Evolutionary conservation across 2,329 filamentous ascomycete genomes (phyloP).

Genomic region (Alternaria consortialis): DNA sequence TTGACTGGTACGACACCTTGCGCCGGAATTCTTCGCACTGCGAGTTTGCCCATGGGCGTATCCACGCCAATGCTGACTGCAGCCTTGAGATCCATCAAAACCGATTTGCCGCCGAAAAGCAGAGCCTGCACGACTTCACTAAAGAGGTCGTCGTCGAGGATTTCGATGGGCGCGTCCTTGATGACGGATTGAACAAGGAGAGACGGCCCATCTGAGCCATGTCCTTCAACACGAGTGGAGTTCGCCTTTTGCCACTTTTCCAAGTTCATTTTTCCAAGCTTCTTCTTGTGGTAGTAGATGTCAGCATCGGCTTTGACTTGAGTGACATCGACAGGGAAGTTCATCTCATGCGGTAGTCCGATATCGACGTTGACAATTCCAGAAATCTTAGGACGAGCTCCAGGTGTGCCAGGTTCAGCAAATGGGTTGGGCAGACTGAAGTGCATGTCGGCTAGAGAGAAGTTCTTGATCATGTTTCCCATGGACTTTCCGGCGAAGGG

Average conservation of each 20-base stretch:
- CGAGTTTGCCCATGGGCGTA: constrained; percentile 82
- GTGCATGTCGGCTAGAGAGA: constrained; percentile 83
- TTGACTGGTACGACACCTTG: constrained; percentile 89
- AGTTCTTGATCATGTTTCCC: constrained; percentile 85
- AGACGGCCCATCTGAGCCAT: constrained; percentile 65
- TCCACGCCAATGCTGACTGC: constrained; percentile 82
- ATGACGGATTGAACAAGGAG: constrained; percentile 81
- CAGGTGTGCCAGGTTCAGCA: constrained; percentile 77
- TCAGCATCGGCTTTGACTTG: constrained; percentile 79
- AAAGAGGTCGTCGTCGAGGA: constrained; percentile 82
- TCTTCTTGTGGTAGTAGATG: constrained; percentile 78
- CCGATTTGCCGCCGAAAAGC: constrained; percentile 74
- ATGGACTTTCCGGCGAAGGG: constrained; percentile 84
- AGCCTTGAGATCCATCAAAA: constrained; percentile 79
- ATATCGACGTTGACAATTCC: constrained; percentile 83
- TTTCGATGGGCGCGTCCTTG: constrained; percentile 79
- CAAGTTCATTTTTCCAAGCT: constrained; percentile 83
- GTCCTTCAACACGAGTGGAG: constrained; percentile 72
- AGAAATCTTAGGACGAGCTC: constrained; percentile 79
- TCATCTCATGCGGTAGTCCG: constrained; percentile 82
- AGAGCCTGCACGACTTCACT: constrained; percentile 81
- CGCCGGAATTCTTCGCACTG: constrained; percentile 82
- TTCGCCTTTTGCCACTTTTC: constrained; percentile 84
- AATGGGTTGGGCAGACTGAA: constrained; percentile 84
- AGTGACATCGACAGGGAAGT: constrained; percentile 82